Evolutionary conservation across 108 stramenopile genomes (phyloP).

Genomic region (Cyclotella distinguenda): DNA sequence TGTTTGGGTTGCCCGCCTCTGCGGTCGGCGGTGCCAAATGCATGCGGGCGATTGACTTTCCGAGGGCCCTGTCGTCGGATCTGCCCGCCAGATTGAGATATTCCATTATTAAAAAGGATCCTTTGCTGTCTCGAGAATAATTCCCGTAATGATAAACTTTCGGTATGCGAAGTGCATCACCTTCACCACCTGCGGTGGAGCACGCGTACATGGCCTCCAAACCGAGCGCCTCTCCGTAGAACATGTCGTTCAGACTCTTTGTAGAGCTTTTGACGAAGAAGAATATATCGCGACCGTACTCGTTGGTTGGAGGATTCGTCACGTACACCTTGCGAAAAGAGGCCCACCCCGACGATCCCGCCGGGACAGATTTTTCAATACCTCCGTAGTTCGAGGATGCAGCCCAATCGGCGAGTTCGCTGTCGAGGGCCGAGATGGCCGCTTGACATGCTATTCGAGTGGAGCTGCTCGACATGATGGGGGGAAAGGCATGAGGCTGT

Average conservation of each 20-base stretch:
- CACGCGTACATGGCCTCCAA: conserved; percentile 57
- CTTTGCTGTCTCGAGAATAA: conserved; percentile 21
- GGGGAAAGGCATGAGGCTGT: not conserved
- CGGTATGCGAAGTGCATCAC: conserved; percentile 42
- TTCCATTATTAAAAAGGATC: conserved; percentile 57
- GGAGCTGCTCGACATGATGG: not conserved
- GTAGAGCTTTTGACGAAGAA: conserved; percentile 58
- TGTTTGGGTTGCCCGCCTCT: conserved; percentile 35
- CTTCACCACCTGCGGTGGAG: not conserved
- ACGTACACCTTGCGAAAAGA: conserved; percentile 52
- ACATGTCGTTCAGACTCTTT: conserved; percentile 42
- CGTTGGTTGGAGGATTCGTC: conserved; percentile 29
- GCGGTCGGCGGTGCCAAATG: conserved; percentile 48
- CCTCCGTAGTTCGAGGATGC: conserved; percentile 33
- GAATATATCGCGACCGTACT: conserved; percentile 13
- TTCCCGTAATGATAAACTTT: conserved; percentile 54
- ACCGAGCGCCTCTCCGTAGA: conserved; percentile 56
- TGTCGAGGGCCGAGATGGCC: conserved; percentile 33
- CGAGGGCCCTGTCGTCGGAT: conserved; percentile 40
- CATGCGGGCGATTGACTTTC: conserved; percentile 56
- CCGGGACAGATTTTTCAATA: conserved; percentile 29
- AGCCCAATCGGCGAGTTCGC: conserved; percentile 38
- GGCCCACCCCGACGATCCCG: conserved; percentile 55
- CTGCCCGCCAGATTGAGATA: conserved; percentile 48
- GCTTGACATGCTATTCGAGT: conserved; percentile 2